Evolutionary conservation across 2,329 filamentous ascomycete species (phyloP).

Genomic region (Apiospora malaysiana): DNA sequence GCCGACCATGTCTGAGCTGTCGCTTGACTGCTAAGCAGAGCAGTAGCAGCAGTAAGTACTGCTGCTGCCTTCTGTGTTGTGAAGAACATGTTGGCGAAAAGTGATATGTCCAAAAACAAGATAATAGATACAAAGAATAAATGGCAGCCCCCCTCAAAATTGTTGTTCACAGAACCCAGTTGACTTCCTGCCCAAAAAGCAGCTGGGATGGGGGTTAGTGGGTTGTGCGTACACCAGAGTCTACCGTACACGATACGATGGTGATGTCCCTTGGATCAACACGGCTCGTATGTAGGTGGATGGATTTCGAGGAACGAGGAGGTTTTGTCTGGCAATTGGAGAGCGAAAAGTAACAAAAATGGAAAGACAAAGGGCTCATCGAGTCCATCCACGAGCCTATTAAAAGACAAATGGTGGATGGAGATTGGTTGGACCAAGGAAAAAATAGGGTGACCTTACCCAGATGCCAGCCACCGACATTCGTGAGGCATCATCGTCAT

Average conservation of each 20-base stretch:
- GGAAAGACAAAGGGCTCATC: conserved; percentile 8
- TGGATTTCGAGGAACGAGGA: background rate
- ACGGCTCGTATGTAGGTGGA: background rate
- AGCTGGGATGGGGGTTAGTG: background rate
- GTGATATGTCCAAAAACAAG: background rate
- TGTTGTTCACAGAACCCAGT: background rate
- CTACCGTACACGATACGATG: background rate
- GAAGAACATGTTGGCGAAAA: conserved; percentile 18
- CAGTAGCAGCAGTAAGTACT: background rate
- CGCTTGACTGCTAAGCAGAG: conserved; percentile 6
- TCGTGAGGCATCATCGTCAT: conserved; percentile 18
- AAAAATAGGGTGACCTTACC: background rate
- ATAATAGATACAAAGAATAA: background rate
- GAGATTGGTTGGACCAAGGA: background rate
- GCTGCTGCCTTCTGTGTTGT: conserved; percentile 14
- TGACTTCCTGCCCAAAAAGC: conserved; percentile 2
- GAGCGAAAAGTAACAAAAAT: background rate
- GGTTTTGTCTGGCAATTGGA: background rate
- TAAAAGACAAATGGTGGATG: conserved; percentile 3
- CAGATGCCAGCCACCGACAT: conserved; percentile 12
- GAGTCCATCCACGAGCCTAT: conserved; percentile 12
- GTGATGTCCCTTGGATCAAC: background rate
- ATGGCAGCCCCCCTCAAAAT: background rate
- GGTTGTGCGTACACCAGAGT: conserved; percentile 4
- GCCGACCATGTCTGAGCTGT: conserved; percentile 13